Conservation (phyloP, 495 filamentous ascomycete species). For the Xylaria bambusicola region DNA sequence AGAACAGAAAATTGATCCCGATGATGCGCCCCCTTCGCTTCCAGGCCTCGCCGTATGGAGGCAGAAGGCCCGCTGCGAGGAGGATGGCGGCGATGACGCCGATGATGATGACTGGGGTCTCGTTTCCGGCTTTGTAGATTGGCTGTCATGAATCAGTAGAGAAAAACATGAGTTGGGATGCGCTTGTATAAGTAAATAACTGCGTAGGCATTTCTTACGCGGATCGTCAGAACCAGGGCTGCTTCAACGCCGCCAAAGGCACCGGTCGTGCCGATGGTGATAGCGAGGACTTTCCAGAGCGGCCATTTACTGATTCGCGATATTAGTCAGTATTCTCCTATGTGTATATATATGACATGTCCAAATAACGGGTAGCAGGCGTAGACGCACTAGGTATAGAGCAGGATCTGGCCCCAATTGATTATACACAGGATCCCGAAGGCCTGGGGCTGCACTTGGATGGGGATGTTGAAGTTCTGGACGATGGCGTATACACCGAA, state of each 20-base stretch:
- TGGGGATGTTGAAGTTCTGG: constrained; percentile 71
- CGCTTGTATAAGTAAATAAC: constrained; percentile 23
- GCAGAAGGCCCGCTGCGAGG: constrained; percentile 62
- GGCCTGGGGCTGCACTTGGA: constrained; percentile 73
- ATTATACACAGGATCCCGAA: constrained; percentile 67
- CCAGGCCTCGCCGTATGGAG: constrained; percentile 72
- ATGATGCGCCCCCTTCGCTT: constrained; percentile 69
- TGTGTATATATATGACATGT: neutral
- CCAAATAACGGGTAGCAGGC: too few relatives aligned
- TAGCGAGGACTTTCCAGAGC: constrained; percentile 47
- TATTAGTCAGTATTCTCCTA: neutral
- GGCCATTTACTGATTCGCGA: constrained; percentile 49
- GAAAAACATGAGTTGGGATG: neutral
- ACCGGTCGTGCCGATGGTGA: constrained; percentile 43
- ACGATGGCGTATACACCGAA: constrained; percentile 46
- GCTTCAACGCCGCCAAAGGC: constrained; percentile 62
- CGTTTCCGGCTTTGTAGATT: constrained; percentile 51
- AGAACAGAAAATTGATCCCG: constrained; percentile 69
- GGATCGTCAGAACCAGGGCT: constrained; percentile 63
- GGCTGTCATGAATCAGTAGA: constrained; percentile 29
- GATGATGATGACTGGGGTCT: constrained; percentile 59
- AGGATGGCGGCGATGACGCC: constrained; percentile 63
- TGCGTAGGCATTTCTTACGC: too few relatives aligned
- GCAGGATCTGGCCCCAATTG: constrained; percentile 65
- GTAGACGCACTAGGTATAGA: constrained; percentile 59